These are phyloP conservation scores for Inonotus obliquus DNA, from an alignment of 1,284 basidiomycete species.

Conservation along the genomic window DNA sequence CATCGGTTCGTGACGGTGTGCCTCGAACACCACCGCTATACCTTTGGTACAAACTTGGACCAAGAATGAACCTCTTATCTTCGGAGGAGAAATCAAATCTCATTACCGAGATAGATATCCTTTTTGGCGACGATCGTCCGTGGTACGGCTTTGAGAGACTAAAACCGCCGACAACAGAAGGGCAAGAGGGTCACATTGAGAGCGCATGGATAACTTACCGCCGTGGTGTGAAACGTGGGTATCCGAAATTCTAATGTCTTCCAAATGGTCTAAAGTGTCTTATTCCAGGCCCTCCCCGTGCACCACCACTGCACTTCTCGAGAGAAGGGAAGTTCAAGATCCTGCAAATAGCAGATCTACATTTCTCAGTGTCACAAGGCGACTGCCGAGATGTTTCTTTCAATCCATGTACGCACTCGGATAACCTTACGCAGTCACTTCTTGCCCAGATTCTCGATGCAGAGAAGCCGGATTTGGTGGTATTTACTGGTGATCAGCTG, in stretches of 20 bases:
- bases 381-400: constrained; percentile 63
- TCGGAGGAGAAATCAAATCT: constrained; percentile 53
- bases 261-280: neutral
- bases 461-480: constrained; percentile 87
- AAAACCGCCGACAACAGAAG: constrained; percentile 47
- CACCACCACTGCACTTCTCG: constrained; percentile 77
- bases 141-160: constrained; percentile 84
- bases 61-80: constrained; percentile 54
- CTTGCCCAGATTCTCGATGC: constrained; percentile 67
- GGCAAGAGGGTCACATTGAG: constrained; percentile 36
- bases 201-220: constrained; percentile 58
- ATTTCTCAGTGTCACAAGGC: constrained; percentile 76
- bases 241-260: neutral
- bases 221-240: constrained; percentile 62
- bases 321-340: constrained; percentile 81
- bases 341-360: constrained; percentile 87
- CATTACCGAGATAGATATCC: constrained; percentile 85
- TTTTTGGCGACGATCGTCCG: constrained; percentile 74
- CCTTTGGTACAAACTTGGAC: constrained; percentile 73
- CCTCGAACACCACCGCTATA: constrained; percentile 47
- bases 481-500: constrained; percentile 83
- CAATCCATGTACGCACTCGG: constrained; percentile 55
- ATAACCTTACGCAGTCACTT: constrained; percentile 70
- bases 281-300: constrained; percentile 54
- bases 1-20: constrained; percentile 54